Evolutionary conservation across 139 green algal genomes (phyloP), one percentile per base, ranked within the genome.

Genomic region (Chlorella sorokiniana): DNA sequence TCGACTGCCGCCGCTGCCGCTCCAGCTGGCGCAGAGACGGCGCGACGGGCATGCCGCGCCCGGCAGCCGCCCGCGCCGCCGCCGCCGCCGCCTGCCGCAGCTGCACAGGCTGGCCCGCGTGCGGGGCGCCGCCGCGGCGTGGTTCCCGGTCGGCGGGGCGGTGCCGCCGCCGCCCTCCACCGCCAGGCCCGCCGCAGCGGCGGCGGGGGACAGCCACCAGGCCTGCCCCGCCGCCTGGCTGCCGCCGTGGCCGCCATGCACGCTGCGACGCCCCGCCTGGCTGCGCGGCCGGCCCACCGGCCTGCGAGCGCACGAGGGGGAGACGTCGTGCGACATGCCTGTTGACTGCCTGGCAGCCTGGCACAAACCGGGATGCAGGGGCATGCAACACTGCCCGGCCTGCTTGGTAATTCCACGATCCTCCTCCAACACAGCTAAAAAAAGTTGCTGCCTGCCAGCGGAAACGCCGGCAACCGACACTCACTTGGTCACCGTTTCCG

Each of bases 1-100:
- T 77, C 51, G 61, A 65, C 78, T 77, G 65, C 65, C 78, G 64
- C 27, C 78, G 78, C 78, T 76, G 78, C 18, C 52, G 65, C 78
- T 78, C 78, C 67, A 83, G 78, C 33, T 69, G 78, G 3, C 78
- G 78, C 38, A 83, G 40, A 6, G 78, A 83, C 11, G 65, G 44
- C 16, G 63, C 51, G 11, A 83, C 42, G 37, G 35, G 51, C 11
- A 83, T 76, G 65, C 63, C 67, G 14, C 78, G 64, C 0, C 45
- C 41, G 0, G 41, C 41, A 14, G 29, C 73, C 0, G 54, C 27
- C 3, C 75, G 38, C 42, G 42, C 42, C 29, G 27, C 35, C 59
- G 56, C n/a, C 22, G 38, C 69, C 9, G 70, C 45, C n/a, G 71
- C 51, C 29, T 11, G 40, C 52, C 37, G 52, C 42, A 44, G 76